Base-by-base conservation (phyloP, 2,329 filamentous ascomycete species). In the Aspergillus novofumigatus region DNA sequence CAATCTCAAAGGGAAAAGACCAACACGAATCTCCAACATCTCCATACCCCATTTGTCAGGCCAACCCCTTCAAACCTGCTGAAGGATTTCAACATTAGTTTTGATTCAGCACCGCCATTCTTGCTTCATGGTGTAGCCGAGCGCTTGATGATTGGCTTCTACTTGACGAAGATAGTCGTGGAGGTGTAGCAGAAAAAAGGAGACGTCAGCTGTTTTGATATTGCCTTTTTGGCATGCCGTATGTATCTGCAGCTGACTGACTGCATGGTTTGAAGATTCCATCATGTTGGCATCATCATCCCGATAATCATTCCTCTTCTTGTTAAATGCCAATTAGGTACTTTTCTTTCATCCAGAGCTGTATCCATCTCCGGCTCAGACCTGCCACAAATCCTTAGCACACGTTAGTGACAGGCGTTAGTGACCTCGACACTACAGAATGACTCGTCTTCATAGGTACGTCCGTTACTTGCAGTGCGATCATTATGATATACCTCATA, bases 11-110 rank as follows among this genome's bases (percentile, higher is more conserved):
- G 3, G 17, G n/a, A 52, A 32, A 51, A 25, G 2, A 9, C 23
- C 41, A 49, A 49, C n/a, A 8, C 32, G 1, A 38, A 17, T 38
- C 32, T 38, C 32, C 14, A 38, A 2, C 14, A 38, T 38, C 32
- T 38, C 14, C 14, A 49, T 9, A 14, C 47, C 21, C 28, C 51
- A 59, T 59, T 62, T 58, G 56, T 59, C 56, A 61, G 53, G 54
- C 55, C 45, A 52, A 55, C 58, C 41, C 44, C 44, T 59, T 45
- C 56, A 45, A 49, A 41, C 56, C 21, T 45, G 23, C 29, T 50
- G 47, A 54, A 56, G 52, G 51, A 49, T 54, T 45, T 23, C 17
- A 42, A 9, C 47, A 6, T 17, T 11, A 29, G 35, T 11, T 38
- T n/a, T 45, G 51, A 21, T 56, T 26, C 45, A 51, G 11, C 23